These are phyloP conservation scores for Calonectria pseudoreteaudii DNA, from an alignment of 2,329 filamentous ascomycete genomes.

Conservation along the genomic window DNA sequence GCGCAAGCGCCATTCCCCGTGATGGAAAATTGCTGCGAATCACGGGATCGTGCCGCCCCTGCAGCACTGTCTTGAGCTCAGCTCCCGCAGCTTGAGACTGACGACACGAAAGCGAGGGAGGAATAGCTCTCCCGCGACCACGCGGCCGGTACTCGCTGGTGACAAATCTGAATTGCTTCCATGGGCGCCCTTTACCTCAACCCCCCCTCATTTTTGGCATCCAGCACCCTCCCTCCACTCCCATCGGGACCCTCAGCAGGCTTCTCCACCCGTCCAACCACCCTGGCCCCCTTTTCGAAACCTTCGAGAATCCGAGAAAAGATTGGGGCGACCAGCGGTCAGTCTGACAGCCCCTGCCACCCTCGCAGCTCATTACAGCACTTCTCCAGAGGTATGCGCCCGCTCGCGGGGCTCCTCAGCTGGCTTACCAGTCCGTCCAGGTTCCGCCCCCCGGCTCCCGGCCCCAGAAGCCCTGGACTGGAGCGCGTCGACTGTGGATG, in stretches of 20 bases:
- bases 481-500: slow-evolving; percentile 22
- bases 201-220: slow-evolving; percentile 2
- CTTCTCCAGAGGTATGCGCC: slow-evolving; percentile 19
- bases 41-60: slow-evolving; percentile 36
- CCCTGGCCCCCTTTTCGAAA: slow-evolving; percentile 46
- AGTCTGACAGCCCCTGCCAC: slow-evolving; percentile 36
- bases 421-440: slow-evolving; percentile 34
- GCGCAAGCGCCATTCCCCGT: slow-evolving; percentile 38
- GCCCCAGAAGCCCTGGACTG: slow-evolving; percentile 31
- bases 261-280: slow-evolving; percentile 35
- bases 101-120: neutral
- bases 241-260: slow-evolving; percentile 28
- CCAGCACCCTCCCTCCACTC: slow-evolving; percentile 27
- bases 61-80: slow-evolving; percentile 33
- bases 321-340: slow-evolving; percentile 44
- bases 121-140: neutral
- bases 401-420: slow-evolving; percentile 32
- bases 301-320: slow-evolving; percentile 46
- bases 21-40: slow-evolving; percentile 39
- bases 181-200: neutral
- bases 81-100: slow-evolving; percentile 8
- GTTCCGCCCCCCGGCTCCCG: slow-evolving; percentile 24
- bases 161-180: slow-evolving; percentile 1
- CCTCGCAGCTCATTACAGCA: slow-evolving; percentile 29
- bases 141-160: slow-evolving; percentile 17